These are phyloP conservation scores for Bathelium albidoporum DNA, from an alignment of 495 filamentous ascomycete genomes.

Conservation along the genomic window DNA sequence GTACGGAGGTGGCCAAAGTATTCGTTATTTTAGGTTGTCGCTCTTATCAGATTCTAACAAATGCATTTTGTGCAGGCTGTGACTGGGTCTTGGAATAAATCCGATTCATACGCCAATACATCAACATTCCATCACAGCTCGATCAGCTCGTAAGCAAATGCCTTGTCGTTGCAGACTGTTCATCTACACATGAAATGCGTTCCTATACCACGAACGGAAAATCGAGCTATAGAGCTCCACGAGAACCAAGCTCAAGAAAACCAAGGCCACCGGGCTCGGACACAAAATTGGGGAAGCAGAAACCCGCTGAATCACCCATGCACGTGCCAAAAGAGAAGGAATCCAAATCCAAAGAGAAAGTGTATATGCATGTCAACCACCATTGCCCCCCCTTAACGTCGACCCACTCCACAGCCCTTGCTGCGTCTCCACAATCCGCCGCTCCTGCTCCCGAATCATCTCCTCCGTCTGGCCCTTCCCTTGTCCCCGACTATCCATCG, in stretches of 20 bases:
- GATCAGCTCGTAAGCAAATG: no score
- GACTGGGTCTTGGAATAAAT: no score
- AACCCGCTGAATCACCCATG: no score
- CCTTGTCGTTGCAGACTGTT: no score
- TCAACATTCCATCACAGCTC: no score
- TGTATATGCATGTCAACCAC: not conserved
- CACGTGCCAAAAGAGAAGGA: no score
- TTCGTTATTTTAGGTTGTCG: not conserved
- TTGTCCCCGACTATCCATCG: conserved; percentile 45
- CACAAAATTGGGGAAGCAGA: no score
- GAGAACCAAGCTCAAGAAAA: not conserved
- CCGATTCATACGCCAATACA: no score
- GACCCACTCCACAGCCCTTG: conserved; percentile 46
- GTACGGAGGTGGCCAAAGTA: not conserved
- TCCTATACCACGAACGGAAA: not conserved
- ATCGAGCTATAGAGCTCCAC: not conserved
- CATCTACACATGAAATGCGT: not conserved
- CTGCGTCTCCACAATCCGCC: conserved; percentile 49
- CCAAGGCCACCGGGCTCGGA: not conserved
- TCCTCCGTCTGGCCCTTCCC: conserved; percentile 54
- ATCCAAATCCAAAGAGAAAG: no score
- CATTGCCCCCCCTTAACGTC: not conserved
- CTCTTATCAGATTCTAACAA: not conserved
- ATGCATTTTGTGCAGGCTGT: not conserved
- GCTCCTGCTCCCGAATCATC: conserved; percentile 53